These are phyloP conservation scores for Scopulariopsis brevicaulis DNA, from an alignment of 2,329 filamentous ascomycete genomes.

Conservation along the genomic window DNA sequence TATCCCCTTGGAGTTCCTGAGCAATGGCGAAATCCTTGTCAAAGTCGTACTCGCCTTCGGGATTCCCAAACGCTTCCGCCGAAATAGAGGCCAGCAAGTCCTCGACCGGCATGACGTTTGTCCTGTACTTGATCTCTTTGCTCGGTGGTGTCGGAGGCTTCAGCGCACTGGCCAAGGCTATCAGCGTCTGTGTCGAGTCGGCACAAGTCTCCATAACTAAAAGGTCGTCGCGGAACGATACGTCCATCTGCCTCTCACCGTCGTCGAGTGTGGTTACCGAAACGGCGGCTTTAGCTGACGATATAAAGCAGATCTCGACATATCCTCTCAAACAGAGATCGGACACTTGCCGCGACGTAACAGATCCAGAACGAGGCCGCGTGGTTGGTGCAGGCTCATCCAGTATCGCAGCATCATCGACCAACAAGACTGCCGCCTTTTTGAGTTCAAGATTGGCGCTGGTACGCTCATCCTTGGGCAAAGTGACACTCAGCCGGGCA, in stretches of 20 bases:
- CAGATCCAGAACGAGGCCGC: constrained; percentile 9
- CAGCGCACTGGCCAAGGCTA: constrained; percentile 66
- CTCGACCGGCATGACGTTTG: constrained; percentile 72
- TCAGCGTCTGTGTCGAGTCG: constrained; percentile 89
- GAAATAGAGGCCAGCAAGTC: constrained; percentile 87
- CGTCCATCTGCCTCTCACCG: constrained; percentile 57
- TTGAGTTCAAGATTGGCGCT: constrained; percentile 57
- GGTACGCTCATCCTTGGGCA: constrained; percentile 55
- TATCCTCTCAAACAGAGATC: constrained; percentile 58
- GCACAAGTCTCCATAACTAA: constrained; percentile 91
- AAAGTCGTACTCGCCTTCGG: constrained; percentile 50
- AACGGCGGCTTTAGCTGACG: constrained; percentile 61
- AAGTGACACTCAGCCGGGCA: constrained; percentile 54
- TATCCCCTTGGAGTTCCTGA: constrained; percentile 32
- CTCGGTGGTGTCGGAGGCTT: constrained; percentile 75
- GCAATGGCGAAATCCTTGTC: constrained; percentile 51
- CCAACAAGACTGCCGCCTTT: constrained; percentile 73
- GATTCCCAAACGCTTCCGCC: constrained; percentile 64
- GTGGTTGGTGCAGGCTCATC: constrained; percentile 16
- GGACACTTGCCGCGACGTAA: constrained; percentile 29
- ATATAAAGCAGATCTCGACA: constrained; percentile 79
- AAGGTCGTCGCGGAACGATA: constrained; percentile 76
- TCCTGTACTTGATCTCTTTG: constrained; percentile 76
- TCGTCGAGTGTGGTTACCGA: constrained; percentile 41
- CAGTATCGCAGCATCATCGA: constrained; percentile 50